phyloP scores from a whole-genome alignment of 1,139 yeast species.

The Suhomyces coccinellae region DNA sequence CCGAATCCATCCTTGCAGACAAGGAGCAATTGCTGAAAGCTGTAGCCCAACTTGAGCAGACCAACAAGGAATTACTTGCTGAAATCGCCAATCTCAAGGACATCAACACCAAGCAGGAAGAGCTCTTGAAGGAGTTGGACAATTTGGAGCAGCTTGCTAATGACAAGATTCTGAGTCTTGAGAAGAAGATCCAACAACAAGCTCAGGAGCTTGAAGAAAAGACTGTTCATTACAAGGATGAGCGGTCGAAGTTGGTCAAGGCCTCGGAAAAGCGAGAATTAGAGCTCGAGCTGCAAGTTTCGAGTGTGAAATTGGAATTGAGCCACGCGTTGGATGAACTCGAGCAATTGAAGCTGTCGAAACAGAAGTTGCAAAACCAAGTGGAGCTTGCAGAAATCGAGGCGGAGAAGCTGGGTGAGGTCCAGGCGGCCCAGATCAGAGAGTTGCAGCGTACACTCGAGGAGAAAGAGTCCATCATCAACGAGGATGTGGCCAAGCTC shows the following conservation, averaged over 20 bases:
- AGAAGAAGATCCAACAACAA: slow-evolving; percentile 16
- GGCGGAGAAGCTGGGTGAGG: slow-evolving; percentile 5
- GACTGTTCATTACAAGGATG: slow-evolving; percentile 13
- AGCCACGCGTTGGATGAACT: slow-evolving; percentile 10
- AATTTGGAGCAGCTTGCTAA: slow-evolving; percentile 25
- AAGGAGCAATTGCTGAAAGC: slow-evolving; percentile 18
- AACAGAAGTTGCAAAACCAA: slow-evolving; percentile 12
- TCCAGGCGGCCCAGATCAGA: slow-evolving; percentile 2
- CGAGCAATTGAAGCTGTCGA: slow-evolving; percentile 9
- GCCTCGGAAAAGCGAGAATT: slow-evolving; percentile 11
- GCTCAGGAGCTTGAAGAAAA: slow-evolving; percentile 12
- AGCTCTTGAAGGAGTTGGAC: slow-evolving; percentile 24
- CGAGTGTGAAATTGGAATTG: slow-evolving; percentile 3
- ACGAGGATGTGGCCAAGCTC: slow-evolving; percentile 24
- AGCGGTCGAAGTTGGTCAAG: slow-evolving; percentile 16
- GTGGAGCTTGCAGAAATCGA: slow-evolving; percentile 15
- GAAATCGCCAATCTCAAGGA: slow-evolving; percentile 19
- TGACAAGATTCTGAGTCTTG: slow-evolving; percentile 24
- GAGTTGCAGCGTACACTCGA: slow-evolving; percentile 13
- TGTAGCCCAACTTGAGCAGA: slow-evolving; percentile 14
- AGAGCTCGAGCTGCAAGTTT: slow-evolving; percentile 5
- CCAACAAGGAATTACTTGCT: slow-evolving; percentile 15
- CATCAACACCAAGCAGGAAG: slow-evolving; percentile 23
- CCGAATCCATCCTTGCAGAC: slow-evolving; percentile 19
- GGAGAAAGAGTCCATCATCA: slow-evolving; percentile 24